Evolutionary conservation across 208 protist species (phyloP).

Genomic region (Crithidia sp.): DNA sequence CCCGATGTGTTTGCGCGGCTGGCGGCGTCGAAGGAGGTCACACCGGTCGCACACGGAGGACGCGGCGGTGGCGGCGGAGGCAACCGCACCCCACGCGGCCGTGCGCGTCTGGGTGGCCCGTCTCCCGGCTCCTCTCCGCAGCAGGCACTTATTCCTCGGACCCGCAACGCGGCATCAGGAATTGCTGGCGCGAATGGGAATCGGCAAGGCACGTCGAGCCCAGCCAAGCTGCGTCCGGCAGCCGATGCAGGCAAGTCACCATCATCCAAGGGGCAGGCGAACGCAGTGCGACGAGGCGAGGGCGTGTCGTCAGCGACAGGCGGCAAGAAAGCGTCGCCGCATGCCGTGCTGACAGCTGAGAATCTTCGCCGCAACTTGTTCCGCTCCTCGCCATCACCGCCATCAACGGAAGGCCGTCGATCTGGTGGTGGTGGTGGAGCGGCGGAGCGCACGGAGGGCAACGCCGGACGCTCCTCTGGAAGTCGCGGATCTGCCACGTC

Average conservation of each 20-base stretch:
- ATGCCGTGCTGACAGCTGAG: conserved; percentile 28
- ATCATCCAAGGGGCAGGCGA: background rate
- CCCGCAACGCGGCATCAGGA: background rate
- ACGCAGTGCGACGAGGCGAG: too few relatives aligned
- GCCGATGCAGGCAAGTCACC: background rate
- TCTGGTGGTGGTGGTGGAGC: conserved; percentile 3
- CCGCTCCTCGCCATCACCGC: conserved; percentile 1
- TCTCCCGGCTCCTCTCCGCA: background rate
- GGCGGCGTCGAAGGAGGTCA: conserved; percentile 9
- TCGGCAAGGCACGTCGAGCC: background rate
- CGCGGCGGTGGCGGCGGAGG: background rate
- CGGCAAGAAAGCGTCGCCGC: conserved; percentile 13
- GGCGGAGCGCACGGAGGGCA: background rate
- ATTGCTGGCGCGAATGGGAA: too few relatives aligned
- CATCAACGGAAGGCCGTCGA: conserved; percentile 10
- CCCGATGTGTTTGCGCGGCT: conserved; percentile 31
- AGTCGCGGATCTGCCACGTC: background rate
- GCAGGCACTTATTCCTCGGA: background rate
- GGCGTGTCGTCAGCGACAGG: too few relatives aligned
- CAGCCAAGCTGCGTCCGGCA: background rate
- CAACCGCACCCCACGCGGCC: conserved; percentile 2
- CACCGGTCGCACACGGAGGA: background rate
- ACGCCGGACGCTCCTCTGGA: background rate
- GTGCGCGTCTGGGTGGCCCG: background rate
- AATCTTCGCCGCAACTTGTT: conserved; percentile 35